Conservation (phyloP, 2,329 filamentous ascomycete genomes). For the Moelleriella libera region DNA sequence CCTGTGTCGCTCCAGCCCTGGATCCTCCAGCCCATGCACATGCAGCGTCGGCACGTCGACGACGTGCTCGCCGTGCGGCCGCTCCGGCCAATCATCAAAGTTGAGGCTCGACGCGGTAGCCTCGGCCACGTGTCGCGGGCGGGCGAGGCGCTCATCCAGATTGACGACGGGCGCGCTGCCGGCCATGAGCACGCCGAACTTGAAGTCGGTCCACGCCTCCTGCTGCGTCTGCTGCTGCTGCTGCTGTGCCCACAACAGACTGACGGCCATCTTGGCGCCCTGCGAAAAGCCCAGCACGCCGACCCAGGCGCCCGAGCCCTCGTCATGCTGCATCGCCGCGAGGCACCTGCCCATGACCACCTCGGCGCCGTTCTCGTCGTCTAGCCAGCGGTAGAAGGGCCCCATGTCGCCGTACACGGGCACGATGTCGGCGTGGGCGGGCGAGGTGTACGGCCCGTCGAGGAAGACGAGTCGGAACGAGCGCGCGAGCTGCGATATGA, state of each 20-base stretch:
- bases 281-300: conserved; percentile 53
- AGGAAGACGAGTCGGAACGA: conserved; percentile 60
- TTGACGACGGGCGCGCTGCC: conserved; percentile 17
- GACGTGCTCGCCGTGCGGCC: conserved; percentile 25
- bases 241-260: conserved; percentile 45
- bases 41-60: conserved; percentile 20
- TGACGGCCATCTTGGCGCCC: conserved; percentile 47
- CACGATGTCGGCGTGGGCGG: conserved; percentile 46
- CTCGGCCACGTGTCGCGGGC: conserved; percentile 29
- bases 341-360: conserved; percentile 24
- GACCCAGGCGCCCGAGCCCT: conserved; percentile 42
- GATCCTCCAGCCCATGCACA: conserved; percentile 39
- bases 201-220: conserved; percentile 9
- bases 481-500: conserved; percentile 30
- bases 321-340: conserved; percentile 36
- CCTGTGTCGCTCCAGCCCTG: conserved; percentile 37
- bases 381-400: conserved; percentile 48
- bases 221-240: conserved; percentile 26
- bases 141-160: conserved; percentile 28
- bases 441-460: conserved; percentile 51
- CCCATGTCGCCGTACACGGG: conserved; percentile 50
- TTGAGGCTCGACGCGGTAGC: conserved; percentile 10
- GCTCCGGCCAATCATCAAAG: conserved; percentile 26
- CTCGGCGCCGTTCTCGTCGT: conserved; percentile 17
- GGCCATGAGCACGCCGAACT: conserved; percentile 21